Conservation (phyloP, 164 flowering plant species). For the Vitis labrusca region DNA sequence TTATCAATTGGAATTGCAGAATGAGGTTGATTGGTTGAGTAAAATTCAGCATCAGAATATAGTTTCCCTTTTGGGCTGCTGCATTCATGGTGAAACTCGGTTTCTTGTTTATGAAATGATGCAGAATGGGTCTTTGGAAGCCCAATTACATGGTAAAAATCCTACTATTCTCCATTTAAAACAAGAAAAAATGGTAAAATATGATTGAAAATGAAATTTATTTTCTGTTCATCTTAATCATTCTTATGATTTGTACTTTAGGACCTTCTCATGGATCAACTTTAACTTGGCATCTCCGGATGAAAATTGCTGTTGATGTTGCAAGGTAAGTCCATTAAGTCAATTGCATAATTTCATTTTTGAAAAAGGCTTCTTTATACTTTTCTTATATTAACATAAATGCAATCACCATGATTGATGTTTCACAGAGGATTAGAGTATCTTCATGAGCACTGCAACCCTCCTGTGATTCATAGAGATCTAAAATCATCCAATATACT, state of each 20-base stretch:
- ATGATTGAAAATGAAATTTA: background rate
- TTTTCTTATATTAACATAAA: background rate
- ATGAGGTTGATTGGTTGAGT: conserved; percentile 69
- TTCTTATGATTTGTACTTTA: conserved; percentile 21
- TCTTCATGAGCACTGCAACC: conserved; percentile 88
- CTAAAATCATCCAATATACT: conserved; percentile 88
- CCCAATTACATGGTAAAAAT: conserved; percentile 77
- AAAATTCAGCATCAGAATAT: conserved; percentile 76
- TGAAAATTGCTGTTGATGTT: conserved; percentile 90
- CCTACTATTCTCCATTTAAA: background rate
- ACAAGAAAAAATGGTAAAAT: background rate
- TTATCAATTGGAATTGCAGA: conserved; percentile 47
- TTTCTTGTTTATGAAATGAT: conserved; percentile 83
- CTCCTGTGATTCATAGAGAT: conserved; percentile 87
- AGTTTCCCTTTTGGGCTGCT: conserved; percentile 71
- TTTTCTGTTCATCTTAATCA: background rate
- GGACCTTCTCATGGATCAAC: conserved; percentile 72
- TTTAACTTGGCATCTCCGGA: conserved; percentile 75
- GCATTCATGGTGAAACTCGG: conserved; percentile 59
- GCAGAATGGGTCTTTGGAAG: conserved; percentile 86
- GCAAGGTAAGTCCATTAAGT: conserved; percentile 58
- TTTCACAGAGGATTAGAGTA: conserved; percentile 78
- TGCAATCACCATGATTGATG: background rate
- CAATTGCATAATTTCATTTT: background rate
- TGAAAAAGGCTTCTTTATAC: background rate